A percentile compares a stretch with the other conserved stretches of the same genome.
Evolutionary conservation across 2,329 filamentous ascomycete genomes (phyloP).

Genomic region (Aspergillus neoniger): DNA sequence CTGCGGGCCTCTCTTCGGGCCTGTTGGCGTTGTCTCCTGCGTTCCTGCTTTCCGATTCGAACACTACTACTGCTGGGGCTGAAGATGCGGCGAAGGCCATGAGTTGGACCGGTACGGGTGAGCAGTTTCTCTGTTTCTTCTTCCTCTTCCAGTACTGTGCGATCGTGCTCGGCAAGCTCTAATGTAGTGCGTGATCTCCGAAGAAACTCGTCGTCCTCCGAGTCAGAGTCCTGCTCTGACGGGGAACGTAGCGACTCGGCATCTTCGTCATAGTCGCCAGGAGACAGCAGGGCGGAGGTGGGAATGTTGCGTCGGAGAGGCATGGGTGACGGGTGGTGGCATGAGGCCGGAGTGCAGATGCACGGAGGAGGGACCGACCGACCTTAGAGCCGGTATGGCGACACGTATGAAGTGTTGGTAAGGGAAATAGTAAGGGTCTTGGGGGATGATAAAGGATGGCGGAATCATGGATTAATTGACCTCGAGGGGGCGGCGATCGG

Average conservation of each 20-base stretch:
- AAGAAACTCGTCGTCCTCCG: conserved; percentile 71
- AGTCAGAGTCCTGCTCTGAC: conserved; percentile 71
- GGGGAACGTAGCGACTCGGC: conserved; percentile 64
- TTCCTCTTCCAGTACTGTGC: conserved; percentile 72
- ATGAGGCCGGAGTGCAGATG: conserved; percentile 12
- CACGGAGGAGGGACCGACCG: background rate
- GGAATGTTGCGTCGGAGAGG: conserved; percentile 27
- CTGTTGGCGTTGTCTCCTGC: conserved; percentile 52
- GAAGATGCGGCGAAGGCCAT: conserved; percentile 44
- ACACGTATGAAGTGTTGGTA: background rate
- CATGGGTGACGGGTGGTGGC: conserved; percentile 21
- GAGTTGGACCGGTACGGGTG: conserved; percentile 41
- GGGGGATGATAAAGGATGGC: background rate
- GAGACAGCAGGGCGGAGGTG: conserved; percentile 59
- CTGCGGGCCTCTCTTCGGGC: conserved; percentile 41
- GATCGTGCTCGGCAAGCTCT: conserved; percentile 70
- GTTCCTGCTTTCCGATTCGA: conserved; percentile 55
- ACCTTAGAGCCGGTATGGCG: background rate
- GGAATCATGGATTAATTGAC: background rate
- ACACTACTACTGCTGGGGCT: conserved; percentile 49
- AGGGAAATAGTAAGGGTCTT: background rate
- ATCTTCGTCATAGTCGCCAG: conserved; percentile 68
- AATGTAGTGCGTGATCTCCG: conserved; percentile 66
- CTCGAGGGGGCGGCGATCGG: conserved; percentile 1
- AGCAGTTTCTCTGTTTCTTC: conserved; percentile 59